Percentiles rank a stretch among this genome's conserved stretches.
Conservation (phyloP, 225 moss, liverwort and hornwort genomes). For the Takakia lepidozioides region DNA sequence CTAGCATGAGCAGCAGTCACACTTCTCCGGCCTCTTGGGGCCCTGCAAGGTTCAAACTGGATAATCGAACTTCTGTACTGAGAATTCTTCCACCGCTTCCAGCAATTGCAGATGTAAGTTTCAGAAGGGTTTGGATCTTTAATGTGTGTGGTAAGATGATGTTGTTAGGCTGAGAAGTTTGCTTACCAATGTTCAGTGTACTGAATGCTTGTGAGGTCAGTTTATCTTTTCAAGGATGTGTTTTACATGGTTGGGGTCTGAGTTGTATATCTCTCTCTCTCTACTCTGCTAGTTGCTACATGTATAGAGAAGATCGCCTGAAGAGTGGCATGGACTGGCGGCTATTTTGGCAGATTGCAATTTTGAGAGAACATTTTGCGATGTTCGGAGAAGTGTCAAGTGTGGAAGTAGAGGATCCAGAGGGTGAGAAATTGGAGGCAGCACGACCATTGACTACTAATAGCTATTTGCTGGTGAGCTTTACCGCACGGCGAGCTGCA, state of each 20-base stretch:
- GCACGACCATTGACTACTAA: conserved; percentile 33
- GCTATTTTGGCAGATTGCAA: conserved; percentile 56
- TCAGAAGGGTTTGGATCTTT: background rate
- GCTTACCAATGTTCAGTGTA: background rate
- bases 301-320: background rate
- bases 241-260: background rate
- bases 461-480: conserved; percentile 54
- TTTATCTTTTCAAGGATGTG: background rate
- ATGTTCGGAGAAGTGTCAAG: conserved; percentile 70
- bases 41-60: conserved; percentile 81
- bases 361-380: conserved; percentile 76
- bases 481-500: conserved; percentile 68
- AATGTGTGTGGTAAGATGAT: background rate
- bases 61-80: conserved; percentile 80
- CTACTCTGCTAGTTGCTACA: background rate
- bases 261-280: too few species aligned
- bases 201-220: background rate
- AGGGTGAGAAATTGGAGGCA: conserved; percentile 42
- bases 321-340: background rate
- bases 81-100: conserved; percentile 83
- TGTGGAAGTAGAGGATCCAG: conserved; percentile 69
- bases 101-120: conserved; percentile 65
- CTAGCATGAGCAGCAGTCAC: conserved; percentile 24
- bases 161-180: background rate
- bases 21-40: conserved; percentile 50